These are phyloP conservation scores for Eutypella sp. DNA, from an alignment of 2,329 filamentous ascomycete species.

Conservation along the genomic window DNA sequence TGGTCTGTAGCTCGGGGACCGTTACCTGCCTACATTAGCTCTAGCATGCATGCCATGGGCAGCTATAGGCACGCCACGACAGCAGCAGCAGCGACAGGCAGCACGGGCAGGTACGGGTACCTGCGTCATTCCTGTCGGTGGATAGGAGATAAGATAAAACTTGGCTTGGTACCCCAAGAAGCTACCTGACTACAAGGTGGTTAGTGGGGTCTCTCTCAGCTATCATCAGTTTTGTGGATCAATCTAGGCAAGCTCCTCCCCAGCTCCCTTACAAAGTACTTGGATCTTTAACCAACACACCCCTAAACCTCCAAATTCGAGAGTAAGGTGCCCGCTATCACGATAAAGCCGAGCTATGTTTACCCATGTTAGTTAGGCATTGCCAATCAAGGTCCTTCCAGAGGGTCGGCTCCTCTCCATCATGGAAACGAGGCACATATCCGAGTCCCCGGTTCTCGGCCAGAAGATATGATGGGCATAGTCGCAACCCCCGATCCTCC, in stretches of 20 bases:
- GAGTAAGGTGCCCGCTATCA: too few species aligned
- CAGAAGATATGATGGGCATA: not conserved
- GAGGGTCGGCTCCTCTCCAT: conserved; percentile 19
- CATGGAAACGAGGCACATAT: conserved; percentile 15
- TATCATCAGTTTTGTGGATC: not conserved
- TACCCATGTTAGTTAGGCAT: conserved; percentile 28
- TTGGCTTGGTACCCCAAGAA: too few species aligned
- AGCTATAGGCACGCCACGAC: too few species aligned
- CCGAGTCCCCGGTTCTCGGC: not conserved
- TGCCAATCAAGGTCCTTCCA: conserved; percentile 21
- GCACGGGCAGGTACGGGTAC: not conserved
- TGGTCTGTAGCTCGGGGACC: too few species aligned
- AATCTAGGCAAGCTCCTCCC: too few species aligned
- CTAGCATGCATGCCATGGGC: too few species aligned
- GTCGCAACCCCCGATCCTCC: not conserved
- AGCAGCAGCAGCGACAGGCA: not conserved
- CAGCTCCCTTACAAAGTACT: too few species aligned
- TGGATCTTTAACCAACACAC: too few species aligned
- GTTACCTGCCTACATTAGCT: too few species aligned
- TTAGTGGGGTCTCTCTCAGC: too few species aligned
- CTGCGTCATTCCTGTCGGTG: not conserved
- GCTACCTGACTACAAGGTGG: too few species aligned
- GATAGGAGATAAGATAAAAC: not conserved
- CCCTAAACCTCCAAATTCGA: too few species aligned
- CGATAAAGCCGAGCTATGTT: conserved; percentile 27